Conservation (phyloP, 1,284 basidiomycete genomes). For the Inonotus obliquus region DNA sequence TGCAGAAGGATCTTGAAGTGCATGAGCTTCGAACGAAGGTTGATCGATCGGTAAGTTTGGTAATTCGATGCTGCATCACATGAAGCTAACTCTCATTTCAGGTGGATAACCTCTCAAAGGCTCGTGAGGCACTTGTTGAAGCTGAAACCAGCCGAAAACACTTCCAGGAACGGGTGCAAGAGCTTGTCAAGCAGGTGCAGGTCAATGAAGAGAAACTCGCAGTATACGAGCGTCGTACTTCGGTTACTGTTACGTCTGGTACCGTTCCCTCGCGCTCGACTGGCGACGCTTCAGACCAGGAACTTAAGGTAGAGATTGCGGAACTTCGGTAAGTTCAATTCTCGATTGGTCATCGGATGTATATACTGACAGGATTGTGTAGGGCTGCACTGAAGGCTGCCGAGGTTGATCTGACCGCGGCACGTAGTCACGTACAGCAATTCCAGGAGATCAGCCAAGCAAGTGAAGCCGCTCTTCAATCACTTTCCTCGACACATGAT, state of each 20-base stretch:
- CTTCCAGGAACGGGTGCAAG: conserved; percentile 71
- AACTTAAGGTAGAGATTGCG: conserved; percentile 80
- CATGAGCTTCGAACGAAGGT: conserved; percentile 73
- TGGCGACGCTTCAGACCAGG: conserved; percentile 60
- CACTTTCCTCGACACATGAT: conserved; percentile 69
- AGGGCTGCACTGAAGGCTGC: conserved; percentile 72
- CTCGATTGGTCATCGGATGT: not conserved
- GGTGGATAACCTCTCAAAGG: conserved; percentile 62
- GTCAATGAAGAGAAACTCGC: conserved; percentile 80
- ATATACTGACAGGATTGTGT: conserved; percentile 7
- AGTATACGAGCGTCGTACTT: conserved; percentile 74
- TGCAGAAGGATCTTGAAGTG: conserved; percentile 79
- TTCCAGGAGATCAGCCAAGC: conserved; percentile 82
- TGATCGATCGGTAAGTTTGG: conserved; percentile 64
- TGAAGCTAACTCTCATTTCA: conserved; percentile 25
- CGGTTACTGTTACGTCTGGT: conserved; percentile 26
- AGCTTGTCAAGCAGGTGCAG: conserved; percentile 66
- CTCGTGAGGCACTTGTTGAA: conserved; percentile 67
- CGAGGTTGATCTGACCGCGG: conserved; percentile 68
- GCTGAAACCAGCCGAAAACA: conserved; percentile 82
- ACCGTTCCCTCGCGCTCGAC: conserved; percentile 23
- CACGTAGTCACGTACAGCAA: conserved; percentile 71
- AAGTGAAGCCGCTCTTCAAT: conserved; percentile 71
- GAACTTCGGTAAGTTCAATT: conserved; percentile 59
- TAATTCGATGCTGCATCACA: not conserved